These are phyloP conservation scores for Monilinia fructicola DNA, from an alignment of 2,329 filamentous ascomycete species.

Conservation along the genomic window DNA sequence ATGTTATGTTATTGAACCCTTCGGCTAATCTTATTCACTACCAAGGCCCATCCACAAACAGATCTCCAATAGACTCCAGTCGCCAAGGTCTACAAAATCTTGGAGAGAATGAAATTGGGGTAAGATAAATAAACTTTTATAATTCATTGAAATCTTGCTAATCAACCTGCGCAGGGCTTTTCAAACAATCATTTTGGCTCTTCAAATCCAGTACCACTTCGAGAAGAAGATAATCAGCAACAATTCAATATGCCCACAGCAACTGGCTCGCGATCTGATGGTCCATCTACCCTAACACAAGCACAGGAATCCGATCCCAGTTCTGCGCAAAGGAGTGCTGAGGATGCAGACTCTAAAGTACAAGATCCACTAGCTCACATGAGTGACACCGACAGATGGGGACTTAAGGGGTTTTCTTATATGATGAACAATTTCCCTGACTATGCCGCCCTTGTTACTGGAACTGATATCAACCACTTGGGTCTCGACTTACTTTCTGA, in stretches of 20 bases:
- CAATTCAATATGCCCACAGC: slow-evolving; percentile 30
- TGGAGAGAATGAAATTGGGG: slow-evolving; percentile 33
- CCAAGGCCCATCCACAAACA: slow-evolving; percentile 34
- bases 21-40: slow-evolving; percentile 20
- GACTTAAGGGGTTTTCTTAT: slow-evolving; percentile 59
- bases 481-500: slow-evolving; percentile 58
- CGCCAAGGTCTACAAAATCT: slow-evolving; percentile 31
- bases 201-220: slow-evolving; percentile 27
- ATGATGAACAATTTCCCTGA: slow-evolving; percentile 64
- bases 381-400: slow-evolving; percentile 63
- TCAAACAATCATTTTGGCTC: slow-evolving; percentile 33
- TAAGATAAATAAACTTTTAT: slow-evolving; percentile 27
- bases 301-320: slow-evolving; percentile 30
- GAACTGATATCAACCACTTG: slow-evolving; percentile 57
- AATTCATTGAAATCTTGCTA: slow-evolving; percentile 7
- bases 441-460: slow-evolving; percentile 60
- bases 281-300: slow-evolving; percentile 23
- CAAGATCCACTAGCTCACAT: slow-evolving; percentile 62
- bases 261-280: slow-evolving; percentile 30
- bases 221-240: slow-evolving; percentile 32
- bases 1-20: neutral
- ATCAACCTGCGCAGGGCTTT: slow-evolving; percentile 29
- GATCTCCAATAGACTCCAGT: slow-evolving; percentile 35
- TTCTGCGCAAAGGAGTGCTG: slow-evolving; percentile 33
- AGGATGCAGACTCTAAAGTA: slow-evolving; percentile 42